Evolutionary conservation across 306 rosid genomes (phyloP).

Genomic region (Vigna reflexopilosa): DNA sequence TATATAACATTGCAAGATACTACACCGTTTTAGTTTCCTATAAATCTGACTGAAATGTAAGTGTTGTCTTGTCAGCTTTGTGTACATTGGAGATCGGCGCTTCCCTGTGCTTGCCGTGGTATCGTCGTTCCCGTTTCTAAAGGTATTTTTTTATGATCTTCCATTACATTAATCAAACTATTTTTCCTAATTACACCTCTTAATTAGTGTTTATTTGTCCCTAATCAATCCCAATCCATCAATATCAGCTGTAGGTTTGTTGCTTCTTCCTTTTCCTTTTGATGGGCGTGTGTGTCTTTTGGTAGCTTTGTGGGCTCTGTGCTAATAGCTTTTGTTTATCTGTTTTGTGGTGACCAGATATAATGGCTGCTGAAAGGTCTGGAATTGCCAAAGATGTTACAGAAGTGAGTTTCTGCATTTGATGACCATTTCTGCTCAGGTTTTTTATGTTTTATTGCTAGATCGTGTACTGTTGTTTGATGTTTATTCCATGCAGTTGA

Average conservation of each 20-base stretch:
- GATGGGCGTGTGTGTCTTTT: not conserved
- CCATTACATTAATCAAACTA: not conserved
- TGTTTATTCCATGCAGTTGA: conserved; percentile 47
- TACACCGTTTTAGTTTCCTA: not conserved
- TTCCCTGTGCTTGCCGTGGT: not conserved
- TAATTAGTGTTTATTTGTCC: not conserved
- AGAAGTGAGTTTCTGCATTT: conserved; percentile 52
- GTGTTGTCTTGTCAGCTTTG: not conserved
- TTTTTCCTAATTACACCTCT: conserved; percentile 14
- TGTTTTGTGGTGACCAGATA: conserved; percentile 45
- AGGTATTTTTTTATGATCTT: not conserved
- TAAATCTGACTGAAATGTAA: not conserved
- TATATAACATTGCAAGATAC: not conserved
- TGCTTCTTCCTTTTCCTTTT: not conserved
- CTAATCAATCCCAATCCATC: conserved; percentile 5
- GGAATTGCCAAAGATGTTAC: conserved; percentile 72
- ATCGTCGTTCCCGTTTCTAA: not conserved
- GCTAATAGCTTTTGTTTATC: conserved; percentile 23
- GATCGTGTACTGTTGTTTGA: not conserved
- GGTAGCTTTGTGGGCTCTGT: not conserved
- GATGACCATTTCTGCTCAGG: not conserved
- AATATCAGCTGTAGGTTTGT: not conserved
- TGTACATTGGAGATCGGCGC: conserved; percentile 5
- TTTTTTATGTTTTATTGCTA: conserved; percentile 13
- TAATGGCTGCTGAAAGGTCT: conserved; percentile 60